Conservation (phyloP, 331 rosid species). For the Quercus lobata region DNA sequence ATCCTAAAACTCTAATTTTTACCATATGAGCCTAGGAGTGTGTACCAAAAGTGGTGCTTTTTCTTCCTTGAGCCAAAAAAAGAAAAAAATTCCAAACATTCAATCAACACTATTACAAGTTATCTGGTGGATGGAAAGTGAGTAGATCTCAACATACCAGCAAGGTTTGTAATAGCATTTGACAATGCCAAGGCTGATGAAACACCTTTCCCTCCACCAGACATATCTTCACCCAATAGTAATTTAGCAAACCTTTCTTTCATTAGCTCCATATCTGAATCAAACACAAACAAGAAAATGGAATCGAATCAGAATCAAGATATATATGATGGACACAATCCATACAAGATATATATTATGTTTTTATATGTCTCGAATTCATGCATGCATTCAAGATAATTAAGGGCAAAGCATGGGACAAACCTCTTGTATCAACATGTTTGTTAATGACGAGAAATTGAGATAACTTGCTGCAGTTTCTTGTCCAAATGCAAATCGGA, state of each 20-base stretch:
- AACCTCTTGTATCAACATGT: background rate
- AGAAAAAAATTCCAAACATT: background rate
- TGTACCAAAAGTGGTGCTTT: background rate
- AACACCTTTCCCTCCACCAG: conserved; percentile 99
- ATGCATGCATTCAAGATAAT: too few relatives aligned
- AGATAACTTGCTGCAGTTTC: background rate
- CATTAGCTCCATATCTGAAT: conserved; percentile 88
- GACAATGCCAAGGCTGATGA: conserved; percentile 96
- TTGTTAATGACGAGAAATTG: background rate
- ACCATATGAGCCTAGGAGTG: background rate
- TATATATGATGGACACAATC: too few relatives aligned
- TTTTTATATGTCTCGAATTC: too few relatives aligned
- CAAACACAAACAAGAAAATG: conserved; percentile 19
- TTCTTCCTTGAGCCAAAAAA: background rate
- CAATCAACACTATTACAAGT: background rate
- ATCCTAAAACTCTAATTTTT: background rate
- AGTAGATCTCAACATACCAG: conserved; percentile 43
- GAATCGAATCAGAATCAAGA: too few relatives aligned
- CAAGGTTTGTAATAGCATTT: conserved; percentile 94
- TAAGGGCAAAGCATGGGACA: background rate
- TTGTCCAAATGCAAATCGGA: background rate
- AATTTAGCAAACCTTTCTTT: conserved; percentile 90
- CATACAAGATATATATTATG: too few relatives aligned
- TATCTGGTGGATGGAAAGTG: background rate
- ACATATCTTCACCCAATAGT: conserved; percentile 96